Base-by-base conservation (phyloP, 805 yeast species). In the Candida tibetensis region DNA sequence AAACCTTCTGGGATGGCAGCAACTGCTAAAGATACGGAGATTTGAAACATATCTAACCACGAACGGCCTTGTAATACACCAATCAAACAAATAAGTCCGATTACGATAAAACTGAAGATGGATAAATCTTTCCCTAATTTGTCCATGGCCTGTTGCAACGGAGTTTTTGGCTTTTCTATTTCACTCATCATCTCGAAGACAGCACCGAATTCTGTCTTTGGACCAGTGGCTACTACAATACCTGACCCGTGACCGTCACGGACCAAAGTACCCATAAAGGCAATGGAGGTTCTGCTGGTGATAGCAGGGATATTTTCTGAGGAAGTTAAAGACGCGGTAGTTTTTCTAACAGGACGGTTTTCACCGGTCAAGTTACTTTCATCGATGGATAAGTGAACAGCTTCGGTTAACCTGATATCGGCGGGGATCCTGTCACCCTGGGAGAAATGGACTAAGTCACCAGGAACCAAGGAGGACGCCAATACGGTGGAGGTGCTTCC, bases 1-100 rank as follows among this genome's bases (percentile, higher is more conserved):
- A 93, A 75, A 38, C 99, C 99, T 64, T 93, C 99, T 4, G 99
- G 99, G 51, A 93, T 93, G 3, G 99, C 99, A 35, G 99, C 99
- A 14, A 93, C 99, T 2, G 99, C 99, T 45, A 93, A 72, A 1
- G 97, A 89, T 7, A 93, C 99, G 1, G 96, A 87, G 41, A 93
- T 89, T 61, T 91, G 96, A 66, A 93, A 91, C 97, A 95, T 93
- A 46, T 93, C 98, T 41, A 93, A 74, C 96, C 97, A 90, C 7
- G 85, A 76, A 45, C 95, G 83, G 34, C 99, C 98, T 66, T 93
- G 96, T 33, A 87, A 41, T 15, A 93, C 73, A 41, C 99, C 99
- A 49, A 93, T 74, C 16, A 93, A 55, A 52, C 96, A 91, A 55
- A 93, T 93, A n/a, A 85, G 59, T 33, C 95, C 96, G 62, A 93